phyloP scores from a whole-genome alignment of 345 rosid genomes.

The Populus simonii region DNA sequence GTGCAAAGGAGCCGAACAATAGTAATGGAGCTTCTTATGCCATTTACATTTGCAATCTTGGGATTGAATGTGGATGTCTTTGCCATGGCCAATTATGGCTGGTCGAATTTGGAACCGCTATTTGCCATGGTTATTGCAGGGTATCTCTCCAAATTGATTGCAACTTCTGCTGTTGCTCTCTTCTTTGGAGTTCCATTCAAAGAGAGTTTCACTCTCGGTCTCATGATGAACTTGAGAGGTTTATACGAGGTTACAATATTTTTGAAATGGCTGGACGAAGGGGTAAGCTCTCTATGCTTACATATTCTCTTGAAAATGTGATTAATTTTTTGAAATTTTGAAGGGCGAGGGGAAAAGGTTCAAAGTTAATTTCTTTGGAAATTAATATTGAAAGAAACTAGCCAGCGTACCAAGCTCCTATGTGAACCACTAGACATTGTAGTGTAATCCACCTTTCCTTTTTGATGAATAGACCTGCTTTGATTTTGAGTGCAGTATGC shows the following conservation, averaged over 20 bases:
- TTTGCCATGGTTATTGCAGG: constrained; percentile 37
- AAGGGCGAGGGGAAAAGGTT: neutral
- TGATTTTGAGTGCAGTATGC: no score
- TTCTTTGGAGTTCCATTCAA: constrained; percentile 35
- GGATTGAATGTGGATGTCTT: constrained; percentile 53
- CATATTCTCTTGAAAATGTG: neutral
- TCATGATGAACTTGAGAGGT: constrained; percentile 65
- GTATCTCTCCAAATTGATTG: constrained; percentile 37
- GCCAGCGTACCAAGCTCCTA: no score
- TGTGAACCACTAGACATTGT: no score
- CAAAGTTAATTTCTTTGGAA: no score
- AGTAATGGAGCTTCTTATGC: constrained; percentile 52
- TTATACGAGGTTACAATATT: constrained; percentile 50
- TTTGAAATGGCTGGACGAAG: constrained; percentile 60
- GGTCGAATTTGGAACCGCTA: constrained; percentile 49
- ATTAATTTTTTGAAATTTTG: neutral
- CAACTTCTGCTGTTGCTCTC: constrained; percentile 27
- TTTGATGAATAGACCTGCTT: no score
- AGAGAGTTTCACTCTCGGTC: constrained; percentile 58
- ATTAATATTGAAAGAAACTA: no score
- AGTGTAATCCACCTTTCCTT: no score
- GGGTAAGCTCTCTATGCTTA: constrained; percentile 17
- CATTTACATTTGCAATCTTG: constrained; percentile 48
- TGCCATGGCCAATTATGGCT: constrained; percentile 29
- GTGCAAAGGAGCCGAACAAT: constrained; percentile 54